These are phyloP conservation scores for Elaphomyces granulatus DNA, from an alignment of 495 filamentous ascomycete genomes.

Conservation along the genomic window DNA sequence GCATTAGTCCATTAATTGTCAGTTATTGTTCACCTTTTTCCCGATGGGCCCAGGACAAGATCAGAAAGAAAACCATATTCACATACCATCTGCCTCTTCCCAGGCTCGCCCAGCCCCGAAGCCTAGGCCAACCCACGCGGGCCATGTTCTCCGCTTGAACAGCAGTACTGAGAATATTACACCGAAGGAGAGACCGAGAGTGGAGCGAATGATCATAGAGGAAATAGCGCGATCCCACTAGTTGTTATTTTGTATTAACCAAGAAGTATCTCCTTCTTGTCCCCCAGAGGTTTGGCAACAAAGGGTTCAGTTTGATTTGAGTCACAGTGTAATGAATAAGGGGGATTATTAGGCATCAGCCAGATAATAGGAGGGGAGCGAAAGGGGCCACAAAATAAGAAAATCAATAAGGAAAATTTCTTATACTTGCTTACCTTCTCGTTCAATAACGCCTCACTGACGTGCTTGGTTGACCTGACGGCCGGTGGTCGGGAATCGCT, in stretches of 20 bases:
- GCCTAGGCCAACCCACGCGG: constrained; percentile 77
- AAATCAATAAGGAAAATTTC: too few relatives aligned
- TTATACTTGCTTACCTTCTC: constrained; percentile 87
- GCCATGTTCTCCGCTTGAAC: constrained; percentile 96
- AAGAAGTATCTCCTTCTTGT: too few relatives aligned
- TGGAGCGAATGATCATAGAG: constrained; percentile 87
- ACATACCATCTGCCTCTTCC: constrained; percentile 59
- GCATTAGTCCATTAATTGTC: constrained; percentile 6
- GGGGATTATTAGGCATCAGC: too few relatives aligned
- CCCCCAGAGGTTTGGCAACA: too few relatives aligned
- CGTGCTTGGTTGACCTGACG: constrained; percentile 49
- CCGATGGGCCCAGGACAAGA: not conserved
- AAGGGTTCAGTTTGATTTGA: not conserved
- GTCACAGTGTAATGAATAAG: not conserved
- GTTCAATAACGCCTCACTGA: constrained; percentile 87
- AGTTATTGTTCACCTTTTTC: constrained; percentile 5
- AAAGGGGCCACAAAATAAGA: too few relatives aligned
- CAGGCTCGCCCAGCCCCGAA: constrained; percentile 94
- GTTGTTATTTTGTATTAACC: not conserved
- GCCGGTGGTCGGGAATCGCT: constrained; percentile 34
- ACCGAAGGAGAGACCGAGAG: constrained; percentile 86
- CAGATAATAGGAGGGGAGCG: too few relatives aligned
- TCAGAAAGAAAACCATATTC: constrained; percentile 1
- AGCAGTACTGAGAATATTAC: constrained; percentile 96
- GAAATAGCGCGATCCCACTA: constrained; percentile 98